Base-by-base conservation (phyloP, 768 basidiomycete genomes). In the Butyriboletus loyo region DNA sequence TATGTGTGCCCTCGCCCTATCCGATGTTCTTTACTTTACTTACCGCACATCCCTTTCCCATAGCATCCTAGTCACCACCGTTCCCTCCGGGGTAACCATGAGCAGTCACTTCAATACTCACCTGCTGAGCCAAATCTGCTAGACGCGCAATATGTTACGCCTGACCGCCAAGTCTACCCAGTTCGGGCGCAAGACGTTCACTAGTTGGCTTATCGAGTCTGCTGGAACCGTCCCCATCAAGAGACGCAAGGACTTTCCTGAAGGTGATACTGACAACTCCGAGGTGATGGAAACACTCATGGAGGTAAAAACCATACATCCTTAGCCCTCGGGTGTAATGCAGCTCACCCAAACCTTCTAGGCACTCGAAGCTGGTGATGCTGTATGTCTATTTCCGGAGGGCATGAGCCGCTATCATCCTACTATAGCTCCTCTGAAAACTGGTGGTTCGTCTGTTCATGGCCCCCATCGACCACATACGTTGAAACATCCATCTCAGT, bases 151-250 rank as follows among this genome's bases (percentile, higher is more conserved):
- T 59, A 83, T 92, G 77, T 70, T 95, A 6, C 84, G 92, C 13
- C 72, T 95, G 37, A 95, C 92, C 0, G 92, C 92, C 11, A 95
- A 95, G 65, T 80, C 89, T 36, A 90, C 92, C 0, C 87, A 88
- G 59, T 95, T 95, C 61, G 89, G 90, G 3, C 84, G 78, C 38
- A 80, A 68, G 57, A 94, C 90, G 3, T 91, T 95, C 67, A 91
- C 88, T 8, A 89, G 87, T 56, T 93, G 92, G 92, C 77, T 95
- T 19, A 91, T 95, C 45, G 90, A 93, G 66, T 84, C 85, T 17
- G 87, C 88, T 10, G 93, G 92, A 13, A 92, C 93, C 1, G 79
- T 95, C 3, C 92, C 92, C 1, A 81, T 95, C 39, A 81, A 85
- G 63, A 77, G 92, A 53, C 77, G 81, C 47, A 91, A 86, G 57